phyloP scores from a whole-genome alignment of 768 basidiomycete species.

The Suillus lakei region DNA sequence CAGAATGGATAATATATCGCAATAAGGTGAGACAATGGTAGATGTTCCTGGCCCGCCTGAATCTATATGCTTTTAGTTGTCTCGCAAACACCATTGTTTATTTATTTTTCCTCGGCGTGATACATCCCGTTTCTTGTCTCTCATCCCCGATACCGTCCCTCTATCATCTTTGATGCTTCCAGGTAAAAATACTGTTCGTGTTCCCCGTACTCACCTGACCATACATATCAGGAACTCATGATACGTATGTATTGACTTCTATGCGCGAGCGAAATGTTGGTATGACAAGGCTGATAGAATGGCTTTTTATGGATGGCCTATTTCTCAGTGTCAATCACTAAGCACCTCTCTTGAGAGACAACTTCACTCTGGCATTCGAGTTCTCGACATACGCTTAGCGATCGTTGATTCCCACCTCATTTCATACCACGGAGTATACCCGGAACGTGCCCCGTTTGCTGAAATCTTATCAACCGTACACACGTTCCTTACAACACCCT shows the following conservation, averaged over 20 bases:
- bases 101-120: slow-evolving; percentile 65
- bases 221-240: slow-evolving; percentile 58
- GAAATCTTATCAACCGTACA: slow-evolving; percentile 65
- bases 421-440: slow-evolving; percentile 81
- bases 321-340: slow-evolving; percentile 84
- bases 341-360: slow-evolving; percentile 67
- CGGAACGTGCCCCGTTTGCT: slow-evolving; percentile 70
- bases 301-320: slow-evolving; percentile 84
- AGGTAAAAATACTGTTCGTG: slow-evolving; percentile 49
- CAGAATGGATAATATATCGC: slow-evolving; percentile 63
- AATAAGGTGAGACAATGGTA: slow-evolving; percentile 46
- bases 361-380: slow-evolving; percentile 76
- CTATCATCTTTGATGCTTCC: slow-evolving; percentile 81
- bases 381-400: slow-evolving; percentile 81
- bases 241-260: slow-evolving; percentile 53
- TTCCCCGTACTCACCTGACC: slow-evolving; percentile 15
- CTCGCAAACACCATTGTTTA: slow-evolving; percentile 49
- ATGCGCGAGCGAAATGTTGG: slow-evolving; percentile 4
- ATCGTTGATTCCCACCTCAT: slow-evolving; percentile 66
- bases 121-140: slow-evolving; percentile 57
- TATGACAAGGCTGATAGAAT: slow-evolving; percentile 40
- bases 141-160: slow-evolving; percentile 67
- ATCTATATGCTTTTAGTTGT: slow-evolving; percentile 41
- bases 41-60: neutral
- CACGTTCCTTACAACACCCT: slow-evolving; percentile 62